A percentile compares a stretch with the other conserved stretches of the same genome.
phyloP scores from a whole-genome alignment of 1,284 basidiomycete genomes.

The Phylloboletellus chloephorus region DNA sequence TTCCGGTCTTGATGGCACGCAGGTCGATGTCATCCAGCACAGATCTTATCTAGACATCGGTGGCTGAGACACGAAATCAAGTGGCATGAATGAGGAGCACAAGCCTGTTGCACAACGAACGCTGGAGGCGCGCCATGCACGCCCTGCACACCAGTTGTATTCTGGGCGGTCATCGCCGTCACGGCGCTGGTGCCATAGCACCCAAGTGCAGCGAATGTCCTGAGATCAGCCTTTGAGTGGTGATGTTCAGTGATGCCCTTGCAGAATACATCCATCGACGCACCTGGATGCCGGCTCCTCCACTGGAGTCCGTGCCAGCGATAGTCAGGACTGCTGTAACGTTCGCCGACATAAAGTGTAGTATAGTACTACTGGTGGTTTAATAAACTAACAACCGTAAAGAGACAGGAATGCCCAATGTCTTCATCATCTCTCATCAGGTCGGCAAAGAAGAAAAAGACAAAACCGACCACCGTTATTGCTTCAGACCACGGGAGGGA shows the following conservation, averaged over 20 bases:
- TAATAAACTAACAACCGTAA: slow-evolving; percentile 26
- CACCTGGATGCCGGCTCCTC: slow-evolving; percentile 89
- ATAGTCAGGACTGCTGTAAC: slow-evolving; percentile 55
- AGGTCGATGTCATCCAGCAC: slow-evolving; percentile 76
- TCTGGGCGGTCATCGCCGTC: slow-evolving; percentile 90
- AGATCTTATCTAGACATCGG: slow-evolving; percentile 53
- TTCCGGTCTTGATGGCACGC: slow-evolving; percentile 85
- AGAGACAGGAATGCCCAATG: background rate
- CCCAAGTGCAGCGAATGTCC: slow-evolving; percentile 73
- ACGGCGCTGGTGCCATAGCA: slow-evolving; percentile 86
- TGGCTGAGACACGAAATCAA: background rate
- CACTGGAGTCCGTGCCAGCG: slow-evolving; percentile 82
- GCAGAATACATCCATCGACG: slow-evolving; percentile 10
- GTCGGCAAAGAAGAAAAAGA: slow-evolving; percentile 7
- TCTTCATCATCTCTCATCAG: slow-evolving; percentile 1
- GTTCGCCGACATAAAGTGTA: slow-evolving; percentile 10
- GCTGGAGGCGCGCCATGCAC: slow-evolving; percentile 61
- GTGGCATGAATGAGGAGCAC: slow-evolving; percentile 17
- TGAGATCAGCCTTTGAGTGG: slow-evolving; percentile 70
- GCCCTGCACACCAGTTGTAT: slow-evolving; percentile 79
- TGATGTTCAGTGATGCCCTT: background rate
- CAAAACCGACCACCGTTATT: slow-evolving; percentile 2
- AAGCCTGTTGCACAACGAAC: slow-evolving; percentile 69
- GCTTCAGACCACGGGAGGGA: slow-evolving; percentile 34
- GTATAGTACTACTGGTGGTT: too few relatives aligned